Conservation (phyloP, 2,329 filamentous ascomycete species). For the Cytospora mali region DNA sequence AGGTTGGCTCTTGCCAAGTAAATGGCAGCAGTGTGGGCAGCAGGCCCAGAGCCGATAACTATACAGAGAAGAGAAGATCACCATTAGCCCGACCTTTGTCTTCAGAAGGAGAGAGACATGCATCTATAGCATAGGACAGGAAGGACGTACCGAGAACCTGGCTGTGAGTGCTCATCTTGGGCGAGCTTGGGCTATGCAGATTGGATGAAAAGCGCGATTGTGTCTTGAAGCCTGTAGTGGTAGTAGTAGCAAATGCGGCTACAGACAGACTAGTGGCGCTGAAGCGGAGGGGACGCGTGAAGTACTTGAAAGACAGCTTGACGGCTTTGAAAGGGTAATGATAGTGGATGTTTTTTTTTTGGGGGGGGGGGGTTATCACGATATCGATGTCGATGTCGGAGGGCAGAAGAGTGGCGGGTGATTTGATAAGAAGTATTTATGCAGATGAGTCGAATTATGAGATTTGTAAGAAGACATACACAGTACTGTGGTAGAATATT, state of each 20-base stretch:
- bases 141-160: constrained; percentile 79
- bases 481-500: neutral
- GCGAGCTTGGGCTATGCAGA: constrained; percentile 45
- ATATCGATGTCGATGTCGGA: neutral
- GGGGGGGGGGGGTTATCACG: too few relatives aligned
- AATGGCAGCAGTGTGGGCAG: constrained; percentile 94
- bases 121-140: constrained; percentile 20
- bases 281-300: constrained; percentile 76
- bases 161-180: constrained; percentile 74
- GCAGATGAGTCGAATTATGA: neutral
- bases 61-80: constrained; percentile 28
- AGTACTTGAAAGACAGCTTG: constrained; percentile 91
- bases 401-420: neutral
- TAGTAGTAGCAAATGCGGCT: constrained; percentile 65
- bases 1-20: constrained; percentile 94
- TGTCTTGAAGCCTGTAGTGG: constrained; percentile 55
- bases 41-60: constrained; percentile 92
- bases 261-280: constrained; percentile 73
- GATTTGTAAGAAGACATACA: neutral
- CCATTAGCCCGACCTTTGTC: neutral
- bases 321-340: constrained; percentile 37
- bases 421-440: constrained; percentile 7
- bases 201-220: constrained; percentile 40
- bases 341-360: too few relatives aligned
- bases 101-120: constrained; percentile 7